Conservation (phyloP, 768 basidiomycete species). For the Auricularia cornea region DNA sequence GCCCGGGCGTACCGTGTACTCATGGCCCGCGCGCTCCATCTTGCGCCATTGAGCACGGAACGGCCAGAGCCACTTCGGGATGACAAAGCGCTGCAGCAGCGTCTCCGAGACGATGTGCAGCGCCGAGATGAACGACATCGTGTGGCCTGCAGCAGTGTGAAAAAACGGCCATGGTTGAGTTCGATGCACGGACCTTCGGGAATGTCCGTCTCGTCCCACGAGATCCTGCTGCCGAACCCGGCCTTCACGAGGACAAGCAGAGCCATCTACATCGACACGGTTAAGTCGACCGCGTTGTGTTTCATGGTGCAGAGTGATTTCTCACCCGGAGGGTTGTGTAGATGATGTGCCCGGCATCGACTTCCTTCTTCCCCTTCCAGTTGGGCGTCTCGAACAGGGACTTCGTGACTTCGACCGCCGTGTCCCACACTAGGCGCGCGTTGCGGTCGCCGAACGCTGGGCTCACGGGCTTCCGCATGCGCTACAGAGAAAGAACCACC, state of each 20-base stretch:
- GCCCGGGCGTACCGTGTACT: conserved; percentile 6
- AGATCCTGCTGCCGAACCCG: not conserved
- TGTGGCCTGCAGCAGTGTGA: conserved; percentile 25
- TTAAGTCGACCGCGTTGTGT: not conserved
- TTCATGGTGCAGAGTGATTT: no score
- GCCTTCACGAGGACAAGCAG: not conserved
- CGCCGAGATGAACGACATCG: conserved; percentile 41
- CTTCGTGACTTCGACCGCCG: not conserved
- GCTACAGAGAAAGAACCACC: not conserved
- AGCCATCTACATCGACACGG: not conserved
- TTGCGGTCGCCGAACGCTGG: not conserved
- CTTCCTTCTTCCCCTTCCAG: not conserved
- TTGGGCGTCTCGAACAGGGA: not conserved
- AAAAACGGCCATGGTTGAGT: not conserved
- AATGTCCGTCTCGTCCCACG: not conserved
- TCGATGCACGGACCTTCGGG: not conserved
- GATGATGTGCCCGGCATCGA: not conserved
- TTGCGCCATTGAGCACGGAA: conserved; percentile 25
- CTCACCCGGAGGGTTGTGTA: not conserved
- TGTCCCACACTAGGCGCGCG: not conserved
- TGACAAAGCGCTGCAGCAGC: conserved; percentile 28
- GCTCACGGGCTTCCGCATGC: not conserved
- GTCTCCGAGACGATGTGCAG: conserved; percentile 35
- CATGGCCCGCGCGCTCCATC: conserved; percentile 17
- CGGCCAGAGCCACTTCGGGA: conserved; percentile 34